A percentile compares a stretch with the other conserved stretches of the same genome.
These are phyloP conservation scores for Monosporascus sp. DNA, from an alignment of 2,329 filamentous ascomycete genomes.

Conservation along the genomic window DNA sequence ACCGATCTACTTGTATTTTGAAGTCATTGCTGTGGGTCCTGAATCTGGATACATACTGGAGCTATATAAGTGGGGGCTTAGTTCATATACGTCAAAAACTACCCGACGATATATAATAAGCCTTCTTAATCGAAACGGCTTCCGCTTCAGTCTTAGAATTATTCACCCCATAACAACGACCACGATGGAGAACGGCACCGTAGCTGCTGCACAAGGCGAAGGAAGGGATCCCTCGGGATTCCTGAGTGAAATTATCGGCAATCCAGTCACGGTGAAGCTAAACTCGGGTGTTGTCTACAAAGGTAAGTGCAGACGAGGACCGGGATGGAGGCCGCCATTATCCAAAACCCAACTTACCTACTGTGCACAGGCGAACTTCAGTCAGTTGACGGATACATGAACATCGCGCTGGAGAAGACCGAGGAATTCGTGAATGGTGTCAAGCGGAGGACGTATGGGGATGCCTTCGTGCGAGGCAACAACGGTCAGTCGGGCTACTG, in stretches of 20 bases:
- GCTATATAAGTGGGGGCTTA: too few species aligned
- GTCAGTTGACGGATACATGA: conserved; percentile 99
- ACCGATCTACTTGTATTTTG: too few species aligned
- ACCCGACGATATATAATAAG: not conserved
- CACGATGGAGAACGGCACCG: conserved; percentile 70
- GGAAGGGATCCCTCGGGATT: conserved; percentile 92
- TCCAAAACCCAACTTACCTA: not conserved
- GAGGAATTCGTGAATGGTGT: conserved; percentile 85
- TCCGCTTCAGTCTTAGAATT: not conserved
- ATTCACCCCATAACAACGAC: not conserved
- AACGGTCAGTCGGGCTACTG: conserved; percentile 58
- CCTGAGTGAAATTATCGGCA: conserved; percentile 88
- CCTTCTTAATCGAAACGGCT: not conserved
- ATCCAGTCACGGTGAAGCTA: conserved; percentile 90
- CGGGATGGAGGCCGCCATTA: not conserved
- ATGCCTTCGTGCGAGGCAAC: conserved; percentile 93
- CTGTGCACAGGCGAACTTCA: conserved; percentile 72
- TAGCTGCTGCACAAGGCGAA: conserved; percentile 48
- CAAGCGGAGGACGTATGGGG: conserved; percentile 78
- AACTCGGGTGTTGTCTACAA: conserved; percentile 99
- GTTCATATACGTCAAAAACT: too few species aligned
- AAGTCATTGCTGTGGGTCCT: too few species aligned
- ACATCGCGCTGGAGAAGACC: conserved; percentile 95
- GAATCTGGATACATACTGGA: too few species aligned
- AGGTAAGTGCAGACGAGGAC: conserved; percentile 47